Base-by-base conservation (phyloP, 2,329 filamentous ascomycete genomes). In the Ceratocystis diversiconidia region DNA sequence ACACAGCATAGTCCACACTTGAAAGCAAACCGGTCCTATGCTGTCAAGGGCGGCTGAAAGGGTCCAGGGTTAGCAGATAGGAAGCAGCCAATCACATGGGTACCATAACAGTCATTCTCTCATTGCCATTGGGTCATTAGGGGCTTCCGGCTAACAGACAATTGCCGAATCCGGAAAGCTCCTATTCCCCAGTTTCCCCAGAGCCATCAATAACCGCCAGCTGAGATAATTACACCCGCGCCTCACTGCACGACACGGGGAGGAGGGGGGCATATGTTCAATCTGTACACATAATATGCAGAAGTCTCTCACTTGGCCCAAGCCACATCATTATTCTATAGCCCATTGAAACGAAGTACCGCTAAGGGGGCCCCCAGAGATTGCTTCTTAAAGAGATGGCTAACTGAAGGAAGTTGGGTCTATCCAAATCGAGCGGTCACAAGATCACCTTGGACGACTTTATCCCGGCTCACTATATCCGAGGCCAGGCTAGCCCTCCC, bases 401-500 rank as follows among this genome's bases (percentile, higher is more conserved):
- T 12, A 10, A 10, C 5, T 52, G 25, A 28, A 52, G 19, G 19
- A 52, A 28, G n/a, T 5, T 25, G 19, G 55, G 25, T 55, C 25
- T 15, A 5, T 59, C 55, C 55, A 36, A 59, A 36, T 36, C 55
- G n/a, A 59, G 15, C 62, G 65, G 55, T 67, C 65, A 67, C 62
- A 36, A 57, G 62, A 60, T 30, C 46, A 61, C 28, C 55, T 65
- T 43, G 44, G 63, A 67, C 66, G 66, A 67, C 50, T 59, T 63
- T 57, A 67, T 67, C 66, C 66, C 66, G 66, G 66, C 55, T 65
- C 22, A 41, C 48, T 25, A 67, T 61, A 67, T 67, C 66, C 66
- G 66, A 67, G 63, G 66, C 63, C 66, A 67, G 32, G 17, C 46
- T 48, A n/a, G 12, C 17, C 8, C 28, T 22, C 12, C 7, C 46